Base-by-base conservation (phyloP, 441 rosid species). In the Corymbia citriodora region DNA sequence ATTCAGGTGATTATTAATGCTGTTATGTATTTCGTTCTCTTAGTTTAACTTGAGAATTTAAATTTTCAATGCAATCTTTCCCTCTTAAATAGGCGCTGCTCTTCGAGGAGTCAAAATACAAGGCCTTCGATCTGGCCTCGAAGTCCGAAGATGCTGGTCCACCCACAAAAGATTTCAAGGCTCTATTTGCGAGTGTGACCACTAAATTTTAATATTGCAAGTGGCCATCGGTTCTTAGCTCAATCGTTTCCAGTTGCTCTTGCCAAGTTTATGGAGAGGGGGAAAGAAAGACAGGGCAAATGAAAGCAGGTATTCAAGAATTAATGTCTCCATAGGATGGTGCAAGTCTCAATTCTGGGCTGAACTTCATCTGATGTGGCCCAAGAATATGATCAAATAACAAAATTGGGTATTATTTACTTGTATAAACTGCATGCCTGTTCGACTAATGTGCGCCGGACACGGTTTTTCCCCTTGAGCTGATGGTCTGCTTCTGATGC, bases 51-150 rank as follows among this genome's bases (percentile, higher is more conserved):
- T 52, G 63, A 1, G 1, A 18, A 13, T 3, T 87, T 33, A 31
- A 13, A 55, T 55, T 52, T 45, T 70, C 12, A 61, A 55, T 16
- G 16, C 8, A 48, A 16, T 29, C n/a, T 54, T 57, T 49, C 55
- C 36, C 50, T 33, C 50, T 55, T 48, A 54, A 61, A 65, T 94
- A 97, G 99, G 99, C 99, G 63, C 93, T 98, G 89, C 92, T 95
- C 91, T 95, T 90, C 29, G 98, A 96, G 92, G 99, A 97, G 93
- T 92, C 98, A 36, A 96, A 97, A 90, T 94, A 90, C 65, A 98
- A 96, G 97, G 99, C 99, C 65, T 96, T 98, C 45, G 99, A 98
- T 93, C 92, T 98, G 83, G 98, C 97, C 91, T 98, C 99, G 13
- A 96, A 96, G 91, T 96, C 98, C 4, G 99, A 97, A 92, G 96